phyloP scores from a whole-genome alignment of 148 eudicot genomes.

The Rhododendron ferrugineum region DNA sequence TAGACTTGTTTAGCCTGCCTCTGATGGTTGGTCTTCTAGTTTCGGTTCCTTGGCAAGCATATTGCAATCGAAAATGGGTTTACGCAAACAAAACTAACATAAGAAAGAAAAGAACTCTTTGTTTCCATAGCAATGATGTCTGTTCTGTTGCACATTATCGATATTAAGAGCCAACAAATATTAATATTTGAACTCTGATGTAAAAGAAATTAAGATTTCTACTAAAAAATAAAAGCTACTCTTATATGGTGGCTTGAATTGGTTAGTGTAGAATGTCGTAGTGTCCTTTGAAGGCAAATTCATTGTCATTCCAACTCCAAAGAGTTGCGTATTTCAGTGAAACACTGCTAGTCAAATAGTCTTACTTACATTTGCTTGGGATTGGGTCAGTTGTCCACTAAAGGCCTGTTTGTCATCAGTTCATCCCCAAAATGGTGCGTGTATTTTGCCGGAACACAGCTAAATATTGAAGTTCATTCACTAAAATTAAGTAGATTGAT shows the following conservation, averaged over 20 bases:
- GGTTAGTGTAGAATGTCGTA: not conserved
- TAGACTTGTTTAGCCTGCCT: constrained; percentile 1
- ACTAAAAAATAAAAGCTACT: not conserved
- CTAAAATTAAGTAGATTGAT: not conserved
- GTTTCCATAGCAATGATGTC: not conserved
- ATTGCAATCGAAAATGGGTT: not conserved
- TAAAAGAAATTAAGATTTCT: not conserved
- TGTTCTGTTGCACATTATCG: not conserved
- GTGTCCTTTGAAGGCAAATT: not conserved
- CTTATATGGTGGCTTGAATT: not conserved
- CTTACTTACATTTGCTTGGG: not conserved
- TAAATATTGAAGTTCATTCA: not conserved
- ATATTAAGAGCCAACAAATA: not conserved
- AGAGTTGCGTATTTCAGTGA: not conserved
- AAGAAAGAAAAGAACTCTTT: not conserved
- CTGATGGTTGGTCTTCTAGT: constrained; percentile 10
- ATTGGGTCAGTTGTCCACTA: not conserved
- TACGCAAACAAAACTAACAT: not conserved
- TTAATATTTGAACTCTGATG: not conserved
- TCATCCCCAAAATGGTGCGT: not conserved
- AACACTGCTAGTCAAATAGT: not conserved
- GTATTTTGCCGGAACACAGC: not conserved
- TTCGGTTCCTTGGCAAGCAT: constrained; percentile 15
- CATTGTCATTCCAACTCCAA: not conserved
- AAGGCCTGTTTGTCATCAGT: not conserved